phyloP scores from a whole-genome alignment of 2,329 filamentous ascomycete species.

The Phialophora macrospora region DNA sequence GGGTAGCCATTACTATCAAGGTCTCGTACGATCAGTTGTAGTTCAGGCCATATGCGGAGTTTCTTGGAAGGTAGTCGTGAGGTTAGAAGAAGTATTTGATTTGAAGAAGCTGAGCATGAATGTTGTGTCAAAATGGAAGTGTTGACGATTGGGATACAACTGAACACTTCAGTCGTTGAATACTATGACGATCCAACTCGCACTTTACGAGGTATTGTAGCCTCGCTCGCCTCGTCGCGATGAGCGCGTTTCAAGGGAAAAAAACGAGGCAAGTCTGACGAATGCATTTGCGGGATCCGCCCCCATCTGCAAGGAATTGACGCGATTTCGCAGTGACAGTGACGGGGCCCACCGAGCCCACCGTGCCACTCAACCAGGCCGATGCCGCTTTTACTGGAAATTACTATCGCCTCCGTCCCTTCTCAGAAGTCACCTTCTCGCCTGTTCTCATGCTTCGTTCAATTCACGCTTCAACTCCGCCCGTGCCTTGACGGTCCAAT shows the following conservation, averaged over 20 bases:
- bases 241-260: not conserved
- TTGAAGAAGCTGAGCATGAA: not conserved
- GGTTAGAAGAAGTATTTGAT: not conserved
- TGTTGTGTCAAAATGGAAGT: not conserved
- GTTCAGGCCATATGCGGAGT: not conserved
- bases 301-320: not conserved
- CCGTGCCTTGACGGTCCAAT: too few relatives aligned
- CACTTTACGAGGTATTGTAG: not conserved
- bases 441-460: too few relatives aligned
- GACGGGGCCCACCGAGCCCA: too few relatives aligned
- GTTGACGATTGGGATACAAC: not conserved
- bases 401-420: too few relatives aligned
- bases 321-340: not conserved
- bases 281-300: not conserved
- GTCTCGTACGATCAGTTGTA: not conserved
- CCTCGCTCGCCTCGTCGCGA: slow-evolving; percentile 8
- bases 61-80: not conserved
- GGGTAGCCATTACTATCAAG: slow-evolving; percentile 25
- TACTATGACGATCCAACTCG: not conserved
- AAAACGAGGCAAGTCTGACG: not conserved
- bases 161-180: not conserved
- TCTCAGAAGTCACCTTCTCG: too few relatives aligned
- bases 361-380: too few relatives aligned
- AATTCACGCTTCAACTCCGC: too few relatives aligned
- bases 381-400: too few relatives aligned